Percentiles rank a stretch among this genome's conserved stretches.
Evolutionary conservation across 768 basidiomycete genomes (phyloP).

Genomic region (Xerocomellus dryophilus): DNA sequence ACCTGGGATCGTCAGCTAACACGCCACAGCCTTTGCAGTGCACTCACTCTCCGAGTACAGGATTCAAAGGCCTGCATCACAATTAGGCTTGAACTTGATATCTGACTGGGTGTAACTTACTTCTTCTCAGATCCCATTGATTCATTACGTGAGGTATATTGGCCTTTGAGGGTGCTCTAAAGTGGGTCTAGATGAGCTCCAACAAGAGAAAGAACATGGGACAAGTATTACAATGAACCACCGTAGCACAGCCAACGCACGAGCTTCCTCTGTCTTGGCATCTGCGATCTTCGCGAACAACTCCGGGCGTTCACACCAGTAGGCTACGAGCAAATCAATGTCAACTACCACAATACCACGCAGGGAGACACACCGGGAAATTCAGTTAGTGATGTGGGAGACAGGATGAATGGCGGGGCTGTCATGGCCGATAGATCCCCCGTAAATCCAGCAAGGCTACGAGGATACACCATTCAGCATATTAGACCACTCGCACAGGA

Average conservation of each 20-base stretch:
- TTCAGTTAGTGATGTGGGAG: slow-evolving; percentile 86
- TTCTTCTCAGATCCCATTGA: slow-evolving; percentile 98
- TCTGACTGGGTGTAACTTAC: slow-evolving; percentile 39
- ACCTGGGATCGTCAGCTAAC: slow-evolving; percentile 36
- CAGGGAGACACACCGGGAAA: slow-evolving; percentile 65
- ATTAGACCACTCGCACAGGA: background rate
- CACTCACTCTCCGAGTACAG: slow-evolving; percentile 87
- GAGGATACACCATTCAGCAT: slow-evolving; percentile 2
- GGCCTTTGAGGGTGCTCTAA: slow-evolving; percentile 89
- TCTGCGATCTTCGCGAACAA: slow-evolving; percentile 85
- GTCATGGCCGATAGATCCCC: slow-evolving; percentile 85
- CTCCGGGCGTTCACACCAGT: slow-evolving; percentile 95
- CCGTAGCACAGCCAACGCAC: slow-evolving; percentile 76
- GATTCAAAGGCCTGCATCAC: slow-evolving; percentile 78
- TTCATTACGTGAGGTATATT: slow-evolving; percentile 93
- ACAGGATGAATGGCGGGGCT: slow-evolving; percentile 89
- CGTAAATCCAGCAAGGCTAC: slow-evolving; percentile 79
- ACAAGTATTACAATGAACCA: slow-evolving; percentile 82
- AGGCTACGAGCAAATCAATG: slow-evolving; percentile 49
- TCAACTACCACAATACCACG: background rate
- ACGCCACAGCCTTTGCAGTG: background rate
- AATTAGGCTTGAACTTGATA: slow-evolving; percentile 10
- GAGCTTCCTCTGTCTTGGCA: slow-evolving; percentile 67
- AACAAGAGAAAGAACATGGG: background rate
- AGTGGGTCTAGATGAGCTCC: slow-evolving; percentile 3